A percentile compares a stretch with the other conserved stretches of the same genome.
Conservation (phyloP, 768 basidiomycete species). For the Tricholoma matsutake region DNA sequence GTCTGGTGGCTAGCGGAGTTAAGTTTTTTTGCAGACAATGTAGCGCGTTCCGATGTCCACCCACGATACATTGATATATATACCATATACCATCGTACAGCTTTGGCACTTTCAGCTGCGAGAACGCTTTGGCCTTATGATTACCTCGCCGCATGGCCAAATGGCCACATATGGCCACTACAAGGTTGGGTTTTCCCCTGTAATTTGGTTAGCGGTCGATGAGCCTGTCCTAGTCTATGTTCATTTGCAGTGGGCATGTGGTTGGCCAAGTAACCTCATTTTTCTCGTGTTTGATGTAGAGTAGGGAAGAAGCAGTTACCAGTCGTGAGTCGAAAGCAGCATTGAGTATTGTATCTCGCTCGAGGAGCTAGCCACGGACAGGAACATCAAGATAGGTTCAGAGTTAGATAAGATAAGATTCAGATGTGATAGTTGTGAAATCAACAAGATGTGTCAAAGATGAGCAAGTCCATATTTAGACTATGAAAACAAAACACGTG, state of each 20-base stretch:
- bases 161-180: neutral
- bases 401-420: neutral
- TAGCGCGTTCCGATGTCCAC: neutral
- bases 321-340: too few species aligned
- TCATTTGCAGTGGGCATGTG: too few species aligned
- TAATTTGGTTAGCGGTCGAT: neutral
- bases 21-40: neutral
- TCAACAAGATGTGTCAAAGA: too few species aligned
- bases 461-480: neutral
- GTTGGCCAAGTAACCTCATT: too few species aligned
- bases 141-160: neutral
- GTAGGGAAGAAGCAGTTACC: too few species aligned
- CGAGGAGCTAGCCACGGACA: too few species aligned
- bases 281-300: too few species aligned
- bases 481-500: neutral
- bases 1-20: conserved; percentile 1
- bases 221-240: too few species aligned
- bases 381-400: neutral
- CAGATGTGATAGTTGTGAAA: neutral
- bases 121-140: neutral
- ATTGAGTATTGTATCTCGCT: too few species aligned
- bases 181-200: neutral
- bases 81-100: neutral
- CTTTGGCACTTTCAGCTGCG: neutral
- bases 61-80: neutral